Base-by-base conservation (phyloP, 768 basidiomycete species). In the Gloeopeniophorella convolvens region DNA sequence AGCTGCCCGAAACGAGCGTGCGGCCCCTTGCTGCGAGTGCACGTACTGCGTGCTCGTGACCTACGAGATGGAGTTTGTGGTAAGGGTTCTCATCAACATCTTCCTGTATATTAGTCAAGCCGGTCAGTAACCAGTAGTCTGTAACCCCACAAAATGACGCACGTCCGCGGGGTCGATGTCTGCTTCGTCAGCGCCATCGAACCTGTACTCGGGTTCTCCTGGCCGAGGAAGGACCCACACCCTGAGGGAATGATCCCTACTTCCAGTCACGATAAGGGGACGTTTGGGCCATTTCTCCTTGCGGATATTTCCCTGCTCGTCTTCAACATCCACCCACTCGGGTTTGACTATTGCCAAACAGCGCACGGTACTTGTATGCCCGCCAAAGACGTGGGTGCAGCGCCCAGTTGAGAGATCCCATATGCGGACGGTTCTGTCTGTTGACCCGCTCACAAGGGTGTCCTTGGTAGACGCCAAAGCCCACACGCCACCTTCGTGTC, bases 401-500 rank as follows among this genome's bases (percentile, higher is more conserved):
- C 75, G 72, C 2, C 89, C 87, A 4, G 78, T 83, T 31, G 76
- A 67, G 30, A 95, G 72, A 61, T 94, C 83, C 93, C 92, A 96
- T 32, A 94, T 86, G 42, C 93, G 76, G 47, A 96, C 89, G 0
- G 91, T 94, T 24, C 93, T 82, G 69, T 96, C 93, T 7, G 93
- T 96, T 11, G 88, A 90, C 4, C 93, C 93, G 59, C 86, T 91
- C 58, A 95, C 93, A 15, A 93, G 78, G 23, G 85, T 78, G 65
- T 91, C 82, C 72, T 88, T 89, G 65, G 78, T 89, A 30, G 86
- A 84, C 4, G 88, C 87, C n/a, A 98, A 72, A 13, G 94, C 93
- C 94, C 94, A 98, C 1, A 98, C 92, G 15, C 94, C 94, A 42
- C 94, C 94, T 59, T 92, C 89, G 60, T 98, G 94, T 3, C 94